These are phyloP conservation scores for Cladosporium phlei DNA, from an alignment of 2,329 filamentous ascomycete species.

Conservation along the genomic window DNA sequence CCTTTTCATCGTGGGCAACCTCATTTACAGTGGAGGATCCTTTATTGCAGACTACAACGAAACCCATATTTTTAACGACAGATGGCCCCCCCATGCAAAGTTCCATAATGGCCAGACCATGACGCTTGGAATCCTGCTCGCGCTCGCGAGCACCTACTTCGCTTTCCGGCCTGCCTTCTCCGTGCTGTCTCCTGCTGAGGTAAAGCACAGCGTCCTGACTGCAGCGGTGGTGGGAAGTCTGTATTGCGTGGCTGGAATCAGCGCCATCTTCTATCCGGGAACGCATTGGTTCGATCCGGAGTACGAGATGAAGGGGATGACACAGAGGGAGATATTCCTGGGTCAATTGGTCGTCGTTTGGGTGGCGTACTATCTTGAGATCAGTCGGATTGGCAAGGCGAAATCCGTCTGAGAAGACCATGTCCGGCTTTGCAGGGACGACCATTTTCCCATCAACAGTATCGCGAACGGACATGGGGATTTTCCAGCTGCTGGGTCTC, in stretches of 20 bases:
- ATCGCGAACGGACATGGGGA: no score
- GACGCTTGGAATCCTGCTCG: constrained; percentile 41
- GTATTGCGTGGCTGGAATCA: constrained; percentile 43
- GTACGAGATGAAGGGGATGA: constrained; percentile 36
- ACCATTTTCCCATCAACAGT: no score
- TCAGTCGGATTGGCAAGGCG: constrained; percentile 18
- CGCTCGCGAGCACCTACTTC: constrained; percentile 37
- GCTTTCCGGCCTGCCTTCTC: constrained; percentile 24
- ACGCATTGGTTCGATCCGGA: constrained; percentile 43
- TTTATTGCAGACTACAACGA: constrained; percentile 36
- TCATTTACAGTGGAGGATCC: constrained; percentile 31
- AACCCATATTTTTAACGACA: constrained; percentile 45
- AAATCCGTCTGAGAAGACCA: constrained; percentile 13
- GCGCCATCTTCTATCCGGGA: constrained; percentile 45
- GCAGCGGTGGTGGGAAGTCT: constrained; percentile 39
- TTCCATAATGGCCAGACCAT: constrained; percentile 54
- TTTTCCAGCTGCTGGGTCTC: no score
- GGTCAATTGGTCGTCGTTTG: constrained; percentile 24
- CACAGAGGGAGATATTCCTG: constrained; percentile 34
- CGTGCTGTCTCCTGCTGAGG: constrained; percentile 1
- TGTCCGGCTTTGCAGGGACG: no score
- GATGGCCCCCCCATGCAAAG: constrained; percentile 48
- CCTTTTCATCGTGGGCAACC: constrained; percentile 30
- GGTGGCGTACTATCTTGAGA: constrained; percentile 31
- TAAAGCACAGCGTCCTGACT: constrained; percentile 24